Evolutionary conservation across 1,284 basidiomycete species (phyloP).

Genomic region (Pyrrhoderma noxium): DNA sequence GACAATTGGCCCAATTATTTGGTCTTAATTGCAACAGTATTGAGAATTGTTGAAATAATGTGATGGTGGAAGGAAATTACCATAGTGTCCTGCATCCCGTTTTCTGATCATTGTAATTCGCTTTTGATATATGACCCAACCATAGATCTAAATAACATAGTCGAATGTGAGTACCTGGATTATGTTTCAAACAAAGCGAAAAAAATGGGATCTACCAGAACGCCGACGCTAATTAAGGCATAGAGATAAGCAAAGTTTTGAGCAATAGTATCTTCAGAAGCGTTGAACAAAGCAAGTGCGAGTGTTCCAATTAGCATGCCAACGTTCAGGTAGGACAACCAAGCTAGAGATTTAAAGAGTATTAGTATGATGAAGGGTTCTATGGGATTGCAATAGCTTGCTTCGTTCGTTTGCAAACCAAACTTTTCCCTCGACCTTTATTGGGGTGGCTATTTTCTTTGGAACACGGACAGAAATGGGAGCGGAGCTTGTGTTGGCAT

Average conservation of each 20-base stretch:
- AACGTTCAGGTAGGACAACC: conserved; percentile 88
- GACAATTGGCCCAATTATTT: conserved; percentile 71
- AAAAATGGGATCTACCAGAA: conserved; percentile 40
- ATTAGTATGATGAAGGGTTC: conserved; percentile 8
- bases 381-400: conserved; percentile 26
- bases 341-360: conserved; percentile 46
- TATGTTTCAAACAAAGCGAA: not conserved
- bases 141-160: conserved; percentile 59
- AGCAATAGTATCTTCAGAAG: conserved; percentile 69
- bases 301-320: conserved; percentile 83
- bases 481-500: conserved; percentile 20
- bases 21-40: conserved; percentile 42
- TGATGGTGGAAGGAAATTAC: conserved; percentile 35
- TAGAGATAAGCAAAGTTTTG: conserved; percentile 81
- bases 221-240: conserved; percentile 66
- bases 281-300: conserved; percentile 83
- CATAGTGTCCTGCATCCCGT: conserved; percentile 88
- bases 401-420: conserved; percentile 99
- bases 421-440: conserved; percentile 95
- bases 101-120: conserved; percentile 88
- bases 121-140: conserved; percentile 81
- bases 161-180: too few species aligned
- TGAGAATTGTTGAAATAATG: not conserved
- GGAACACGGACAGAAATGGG: conserved; percentile 62
- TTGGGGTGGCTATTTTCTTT: conserved; percentile 83